Base-by-base conservation (phyloP, 768 basidiomycete genomes). In the Mycena galopus region DNA sequence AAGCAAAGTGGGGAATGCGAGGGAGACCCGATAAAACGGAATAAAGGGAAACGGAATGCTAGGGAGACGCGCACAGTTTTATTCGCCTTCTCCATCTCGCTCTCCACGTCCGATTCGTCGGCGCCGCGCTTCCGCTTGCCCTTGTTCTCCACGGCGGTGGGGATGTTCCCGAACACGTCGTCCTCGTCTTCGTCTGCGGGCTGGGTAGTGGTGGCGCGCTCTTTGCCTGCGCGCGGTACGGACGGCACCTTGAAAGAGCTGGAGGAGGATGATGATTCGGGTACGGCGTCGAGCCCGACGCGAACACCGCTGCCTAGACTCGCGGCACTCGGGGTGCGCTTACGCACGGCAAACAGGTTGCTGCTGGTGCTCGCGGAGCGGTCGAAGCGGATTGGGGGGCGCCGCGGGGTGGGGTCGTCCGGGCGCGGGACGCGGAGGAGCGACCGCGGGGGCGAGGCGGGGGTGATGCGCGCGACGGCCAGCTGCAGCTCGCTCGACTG, bases 351-450 rank as follows among this genome's bases (percentile, higher is more conserved):
- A 11, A 71, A 47, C 77, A 78, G 19, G 74, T 66, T 65, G 69
- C 75, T 6, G 58, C 74, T 57, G 25, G 37, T 58, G 55, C 75
- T 72, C 16, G 64, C 39, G 5, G n/a, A 51, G 42, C 79, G 79
- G 25, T 77, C 75, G 55, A 86, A 84, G 56, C 82, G 73, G 55
- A 84, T 66, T 9, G 93, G 92, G 0, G 93, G 93, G 32, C 86
- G 84, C 21, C 94, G 92, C 10, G 94, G 94, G 7, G 91, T 93
- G 0, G 93, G 94, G 71, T 95, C 94, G 72, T 95, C 94, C 0
- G 94, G 94, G 39, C 94, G 85, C 5, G 91, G 92, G 0, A 83
- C 78, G 8, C 88, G 84, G 8, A 77, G 71, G 2, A 75, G 77
- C 14, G 85, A 79, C 19, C 80, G 76, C 37, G 79, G 73, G 1